phyloP scores from a whole-genome alignment of 495 filamentous ascomycete genomes.

The Trichocladium uniseriatum region DNA sequence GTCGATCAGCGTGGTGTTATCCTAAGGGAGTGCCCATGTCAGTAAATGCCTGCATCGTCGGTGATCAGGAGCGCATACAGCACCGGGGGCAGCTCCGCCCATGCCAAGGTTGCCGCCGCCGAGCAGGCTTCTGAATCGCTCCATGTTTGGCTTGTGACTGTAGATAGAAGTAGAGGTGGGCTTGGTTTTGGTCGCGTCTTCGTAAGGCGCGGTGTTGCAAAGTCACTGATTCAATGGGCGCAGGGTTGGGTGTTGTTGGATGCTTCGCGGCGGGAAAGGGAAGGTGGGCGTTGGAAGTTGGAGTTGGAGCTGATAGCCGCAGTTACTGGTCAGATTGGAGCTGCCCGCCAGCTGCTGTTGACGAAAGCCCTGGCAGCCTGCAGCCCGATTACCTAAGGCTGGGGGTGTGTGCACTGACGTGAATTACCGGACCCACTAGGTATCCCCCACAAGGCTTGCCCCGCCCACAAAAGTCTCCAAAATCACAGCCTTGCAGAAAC shows the following conservation, averaged over 20 bases:
- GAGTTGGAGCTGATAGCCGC: constrained; percentile 6
- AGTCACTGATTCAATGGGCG: background rate
- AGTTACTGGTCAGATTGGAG: constrained; percentile 5
- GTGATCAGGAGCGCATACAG: constrained; percentile 45
- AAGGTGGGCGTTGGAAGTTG: background rate
- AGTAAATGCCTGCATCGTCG: background rate
- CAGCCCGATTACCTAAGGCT: constrained; percentile 19
- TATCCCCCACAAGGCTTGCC: background rate
- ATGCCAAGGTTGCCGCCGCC: constrained; percentile 72
- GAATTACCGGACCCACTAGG: background rate
- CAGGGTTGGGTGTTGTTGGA: background rate
- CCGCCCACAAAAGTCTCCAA: background rate
- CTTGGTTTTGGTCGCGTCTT: background rate
- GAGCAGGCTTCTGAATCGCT: constrained; percentile 78
- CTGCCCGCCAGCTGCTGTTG: constrained; percentile 17
- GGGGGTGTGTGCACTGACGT: background rate
- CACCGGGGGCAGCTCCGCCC: constrained; percentile 54
- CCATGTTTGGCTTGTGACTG: constrained; percentile 46
- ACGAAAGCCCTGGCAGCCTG: constrained; percentile 35
- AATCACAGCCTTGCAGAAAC: constrained; percentile 1
- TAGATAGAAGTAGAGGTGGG: background rate
- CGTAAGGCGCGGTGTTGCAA: background rate
- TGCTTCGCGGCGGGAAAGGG: background rate
- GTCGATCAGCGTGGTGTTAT: constrained; percentile 81
- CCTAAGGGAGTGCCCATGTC: constrained; percentile 38